Percentiles rank a stretch among this genome's conserved stretches.
phyloP scores from a whole-genome alignment of 2,329 filamentous ascomycete species.

The Atkinsonella hypoxylon region DNA sequence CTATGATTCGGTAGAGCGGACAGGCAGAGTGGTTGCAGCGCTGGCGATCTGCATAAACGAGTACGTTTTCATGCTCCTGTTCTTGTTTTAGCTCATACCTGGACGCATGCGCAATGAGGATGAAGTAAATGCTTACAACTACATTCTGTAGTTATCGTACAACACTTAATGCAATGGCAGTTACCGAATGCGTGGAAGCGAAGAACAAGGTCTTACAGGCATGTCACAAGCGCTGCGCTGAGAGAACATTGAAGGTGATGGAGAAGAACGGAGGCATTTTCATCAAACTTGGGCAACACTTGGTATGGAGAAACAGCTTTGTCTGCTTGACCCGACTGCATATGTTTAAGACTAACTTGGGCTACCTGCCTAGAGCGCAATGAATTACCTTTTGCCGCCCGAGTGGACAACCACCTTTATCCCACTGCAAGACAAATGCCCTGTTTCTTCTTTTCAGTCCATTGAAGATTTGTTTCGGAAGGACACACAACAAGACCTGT shows the following conservation, averaged over 20 bases:
- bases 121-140: background rate
- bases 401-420: constrained; percentile 97
- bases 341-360: background rate
- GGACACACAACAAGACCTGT: constrained; percentile 70
- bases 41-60: constrained; percentile 80
- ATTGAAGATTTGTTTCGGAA: constrained; percentile 75
- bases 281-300: constrained; percentile 92
- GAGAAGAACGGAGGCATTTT: constrained; percentile 98
- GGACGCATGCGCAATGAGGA: background rate
- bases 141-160: constrained; percentile 59
- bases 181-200: constrained; percentile 48
- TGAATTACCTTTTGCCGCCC: constrained; percentile 83
- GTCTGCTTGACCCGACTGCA: background rate
- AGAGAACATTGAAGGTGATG: constrained; percentile 72
- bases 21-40: constrained; percentile 63
- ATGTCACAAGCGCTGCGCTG: constrained; percentile 87
- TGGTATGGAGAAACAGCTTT: constrained; percentile 35
- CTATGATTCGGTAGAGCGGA: constrained; percentile 64
- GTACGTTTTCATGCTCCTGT: constrained; percentile 31
- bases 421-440: constrained; percentile 89
- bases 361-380: constrained; percentile 51
- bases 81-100: background rate
- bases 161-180: constrained; percentile 61
- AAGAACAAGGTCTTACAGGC: constrained; percentile 58
- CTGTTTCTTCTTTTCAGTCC: constrained; percentile 78